Evolutionary conservation across 75 land plant species (phyloP).

Genomic region (Selaginella moellendorffii): DNA sequence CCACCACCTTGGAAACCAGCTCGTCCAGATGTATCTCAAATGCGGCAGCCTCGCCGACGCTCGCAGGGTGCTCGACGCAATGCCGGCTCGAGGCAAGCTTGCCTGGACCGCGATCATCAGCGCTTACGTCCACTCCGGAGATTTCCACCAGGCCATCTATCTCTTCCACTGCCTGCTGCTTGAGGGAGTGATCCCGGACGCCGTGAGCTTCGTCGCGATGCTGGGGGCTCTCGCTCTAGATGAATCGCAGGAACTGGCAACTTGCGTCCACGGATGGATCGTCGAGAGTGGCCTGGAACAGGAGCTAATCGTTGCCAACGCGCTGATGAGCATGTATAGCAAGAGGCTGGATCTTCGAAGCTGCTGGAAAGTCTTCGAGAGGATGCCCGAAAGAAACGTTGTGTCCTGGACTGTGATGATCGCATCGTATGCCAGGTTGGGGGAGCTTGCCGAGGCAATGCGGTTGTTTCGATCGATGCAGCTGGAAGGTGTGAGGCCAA

Average conservation of each 20-base stretch:
- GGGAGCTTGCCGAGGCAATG: background rate
- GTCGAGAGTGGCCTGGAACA: background rate
- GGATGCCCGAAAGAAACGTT: conserved; percentile 34
- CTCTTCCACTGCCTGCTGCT: background rate
- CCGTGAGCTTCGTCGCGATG: background rate
- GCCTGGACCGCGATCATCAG: background rate
- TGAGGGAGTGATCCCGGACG: background rate
- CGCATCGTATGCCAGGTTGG: conserved; percentile 22
- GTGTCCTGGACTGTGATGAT: conserved; percentile 78
- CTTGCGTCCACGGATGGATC: background rate
- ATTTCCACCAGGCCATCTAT: background rate
- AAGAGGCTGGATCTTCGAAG: conserved; percentile 29
- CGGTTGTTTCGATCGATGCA: background rate
- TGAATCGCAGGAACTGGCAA: background rate
- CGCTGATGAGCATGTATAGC: conserved; percentile 44
- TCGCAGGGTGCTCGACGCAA: background rate
- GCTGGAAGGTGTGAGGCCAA: background rate
- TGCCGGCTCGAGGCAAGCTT: background rate
- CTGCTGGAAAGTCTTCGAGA: conserved; percentile 24
- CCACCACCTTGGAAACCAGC: background rate
- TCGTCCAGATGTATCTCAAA: background rate
- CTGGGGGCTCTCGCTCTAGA: background rate
- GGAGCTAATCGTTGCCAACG: conserved; percentile 3
- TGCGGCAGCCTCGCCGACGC: background rate
- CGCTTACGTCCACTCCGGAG: background rate